Conservation (phyloP, 2,329 filamentous ascomycete genomes). For the Waltergamsia citrina region DNA sequence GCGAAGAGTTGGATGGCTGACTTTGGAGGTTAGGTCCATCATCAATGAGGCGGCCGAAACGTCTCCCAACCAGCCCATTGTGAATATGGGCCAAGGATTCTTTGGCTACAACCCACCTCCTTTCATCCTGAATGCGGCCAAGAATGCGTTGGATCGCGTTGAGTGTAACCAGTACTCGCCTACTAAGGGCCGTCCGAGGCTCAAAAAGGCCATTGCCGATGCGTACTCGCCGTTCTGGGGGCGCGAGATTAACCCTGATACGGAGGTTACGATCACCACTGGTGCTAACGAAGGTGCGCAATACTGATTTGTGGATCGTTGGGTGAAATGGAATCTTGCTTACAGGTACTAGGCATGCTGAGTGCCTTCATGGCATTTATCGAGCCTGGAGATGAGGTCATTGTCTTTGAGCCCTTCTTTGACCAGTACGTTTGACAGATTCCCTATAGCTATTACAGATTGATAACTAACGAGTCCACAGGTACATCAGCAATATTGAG, state of each 20-base stretch:
- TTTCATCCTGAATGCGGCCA: constrained; percentile 87
- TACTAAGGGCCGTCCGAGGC: constrained; percentile 81
- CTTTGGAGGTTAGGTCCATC: constrained; percentile 39
- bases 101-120: constrained; percentile 90
- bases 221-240: constrained; percentile 89
- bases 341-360: constrained; percentile 76
- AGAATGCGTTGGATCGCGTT: constrained; percentile 77
- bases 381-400: constrained; percentile 90
- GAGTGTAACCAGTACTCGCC: constrained; percentile 99
- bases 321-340: not conserved
- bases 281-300: constrained; percentile 65
- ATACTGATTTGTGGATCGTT: too few species aligned
- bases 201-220: constrained; percentile 88
- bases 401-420: constrained; percentile 97
- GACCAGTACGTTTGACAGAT: constrained; percentile 74
- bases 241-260: constrained; percentile 72
- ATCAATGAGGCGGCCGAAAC: constrained; percentile 56
- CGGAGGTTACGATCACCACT: constrained; percentile 90
- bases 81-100: constrained; percentile 58
- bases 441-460: not conserved
- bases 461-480: constrained; percentile 13
- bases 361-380: constrained; percentile 98
- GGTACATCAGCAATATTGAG: constrained; percentile 94
- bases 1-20: not conserved
- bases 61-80: constrained; percentile 53